Evolutionary conservation across 306 rosid species (phyloP).

Genomic region (Psophocarpus tetragonolobus): DNA sequence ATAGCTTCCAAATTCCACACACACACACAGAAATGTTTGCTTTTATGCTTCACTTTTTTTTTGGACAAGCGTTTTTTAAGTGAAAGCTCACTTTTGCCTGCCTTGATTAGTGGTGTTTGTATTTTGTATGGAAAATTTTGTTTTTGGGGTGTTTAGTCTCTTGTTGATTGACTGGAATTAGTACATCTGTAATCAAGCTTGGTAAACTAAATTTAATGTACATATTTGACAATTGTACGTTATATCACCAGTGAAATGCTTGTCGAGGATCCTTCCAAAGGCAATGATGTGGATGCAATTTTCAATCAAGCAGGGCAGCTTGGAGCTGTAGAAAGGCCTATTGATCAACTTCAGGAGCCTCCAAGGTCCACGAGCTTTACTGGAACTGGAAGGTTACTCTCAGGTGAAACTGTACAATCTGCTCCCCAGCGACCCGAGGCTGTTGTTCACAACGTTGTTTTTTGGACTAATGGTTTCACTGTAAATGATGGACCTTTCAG

Average conservation of each 20-base stretch:
- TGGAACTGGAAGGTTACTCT: constrained; percentile 88
- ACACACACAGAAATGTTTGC: too few relatives aligned
- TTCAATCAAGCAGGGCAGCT: constrained; percentile 86
- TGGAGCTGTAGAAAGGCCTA: constrained; percentile 86
- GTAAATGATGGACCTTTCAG: constrained; percentile 94
- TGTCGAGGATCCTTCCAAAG: constrained; percentile 94
- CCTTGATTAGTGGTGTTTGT: too few relatives aligned
- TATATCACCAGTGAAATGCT: constrained; percentile 89
- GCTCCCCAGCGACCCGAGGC: constrained; percentile 81
- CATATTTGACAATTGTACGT: constrained; percentile 27
- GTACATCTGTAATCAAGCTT: too few relatives aligned
- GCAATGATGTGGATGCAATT: constrained; percentile 81
- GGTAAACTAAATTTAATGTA: too few relatives aligned
- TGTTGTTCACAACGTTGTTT: constrained; percentile 82
- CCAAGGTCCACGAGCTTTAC: constrained; percentile 87
- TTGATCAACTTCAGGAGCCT: constrained; percentile 67
- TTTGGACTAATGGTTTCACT: constrained; percentile 91
- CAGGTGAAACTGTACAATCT: constrained; percentile 73
- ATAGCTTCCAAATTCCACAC: too few relatives aligned
- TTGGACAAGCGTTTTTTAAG: too few relatives aligned
- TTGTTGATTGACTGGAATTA: too few relatives aligned
- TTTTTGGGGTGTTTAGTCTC: too few relatives aligned
- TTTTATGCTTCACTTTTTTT: too few relatives aligned
- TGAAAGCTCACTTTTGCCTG: too few relatives aligned
- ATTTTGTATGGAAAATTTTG: too few relatives aligned